These are phyloP conservation scores for Paspalum notatum DNA, from an alignment of 176 grass and related monocot species.

Conservation along the genomic window DNA sequence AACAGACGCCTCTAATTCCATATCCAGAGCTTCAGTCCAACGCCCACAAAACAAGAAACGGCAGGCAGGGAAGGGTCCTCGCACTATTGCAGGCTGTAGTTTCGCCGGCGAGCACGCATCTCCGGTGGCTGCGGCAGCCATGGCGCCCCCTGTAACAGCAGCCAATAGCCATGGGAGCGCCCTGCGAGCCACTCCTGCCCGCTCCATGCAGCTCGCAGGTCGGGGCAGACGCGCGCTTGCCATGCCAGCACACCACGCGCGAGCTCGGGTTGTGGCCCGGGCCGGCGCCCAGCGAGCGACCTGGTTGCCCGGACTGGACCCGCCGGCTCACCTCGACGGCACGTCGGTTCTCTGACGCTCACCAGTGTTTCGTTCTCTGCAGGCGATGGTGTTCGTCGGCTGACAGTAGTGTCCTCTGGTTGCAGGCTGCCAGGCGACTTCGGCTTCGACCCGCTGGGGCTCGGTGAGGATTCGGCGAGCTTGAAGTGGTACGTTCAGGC, in stretches of 20 bases:
- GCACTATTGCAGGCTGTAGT: neutral
- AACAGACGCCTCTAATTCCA: slow-evolving; percentile 47
- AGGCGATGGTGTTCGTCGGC: neutral
- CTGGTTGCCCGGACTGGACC: slow-evolving; percentile 78
- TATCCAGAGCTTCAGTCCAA: slow-evolving; percentile 46
- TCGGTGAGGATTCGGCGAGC: slow-evolving; percentile 66
- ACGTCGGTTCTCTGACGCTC: slow-evolving; percentile 63
- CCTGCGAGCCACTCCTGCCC: neutral
- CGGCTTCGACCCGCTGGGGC: slow-evolving; percentile 85
- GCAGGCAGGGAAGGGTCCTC: neutral
- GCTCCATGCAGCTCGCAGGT: slow-evolving; percentile 15
- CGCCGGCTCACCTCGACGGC: slow-evolving; percentile 83
- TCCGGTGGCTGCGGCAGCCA: slow-evolving; percentile 27
- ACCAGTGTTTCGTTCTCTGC: neutral
- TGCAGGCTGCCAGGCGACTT: slow-evolving; percentile 74
- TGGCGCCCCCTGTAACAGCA: slow-evolving; percentile 48
- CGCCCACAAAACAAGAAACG: neutral
- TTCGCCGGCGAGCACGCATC: slow-evolving; percentile 2
- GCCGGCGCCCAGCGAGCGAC: slow-evolving; percentile 60
- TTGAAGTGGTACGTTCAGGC: slow-evolving; percentile 92
- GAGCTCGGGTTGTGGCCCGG: slow-evolving; percentile 37
- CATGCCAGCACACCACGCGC: neutral
- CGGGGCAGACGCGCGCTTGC: slow-evolving; percentile 17
- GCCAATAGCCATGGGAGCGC: slow-evolving; percentile 31
- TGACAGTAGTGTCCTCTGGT: slow-evolving; percentile 11